phyloP scores from a whole-genome alignment of 2,329 filamentous ascomycete genomes.

The Neofusicoccum sp. region DNA sequence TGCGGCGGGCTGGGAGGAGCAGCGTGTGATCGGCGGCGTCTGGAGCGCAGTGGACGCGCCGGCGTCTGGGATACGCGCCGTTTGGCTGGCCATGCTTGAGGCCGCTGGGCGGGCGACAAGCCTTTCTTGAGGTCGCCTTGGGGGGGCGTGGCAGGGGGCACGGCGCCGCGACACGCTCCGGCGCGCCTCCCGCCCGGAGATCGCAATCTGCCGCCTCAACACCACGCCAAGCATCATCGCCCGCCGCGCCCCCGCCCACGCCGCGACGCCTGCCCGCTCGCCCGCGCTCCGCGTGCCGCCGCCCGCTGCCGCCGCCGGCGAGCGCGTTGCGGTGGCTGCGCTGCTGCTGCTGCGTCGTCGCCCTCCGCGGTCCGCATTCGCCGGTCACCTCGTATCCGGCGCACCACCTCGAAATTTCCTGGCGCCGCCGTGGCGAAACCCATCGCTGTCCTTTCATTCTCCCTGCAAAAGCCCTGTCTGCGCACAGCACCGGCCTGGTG shows the following conservation, averaged over 20 bases:
- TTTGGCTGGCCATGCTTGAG: constrained; percentile 4
- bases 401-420: background rate
- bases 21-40: background rate
- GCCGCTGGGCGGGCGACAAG: background rate
- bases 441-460: background rate
- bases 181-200: background rate
- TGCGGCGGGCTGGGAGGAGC: background rate
- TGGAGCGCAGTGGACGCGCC: background rate
- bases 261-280: background rate
- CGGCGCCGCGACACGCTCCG: background rate
- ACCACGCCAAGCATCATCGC: constrained; percentile 17
- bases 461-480: background rate
- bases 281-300: background rate
- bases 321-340: too few relatives aligned
- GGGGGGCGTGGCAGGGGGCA: background rate
- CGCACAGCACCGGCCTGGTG: background rate
- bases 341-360: background rate
- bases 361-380: background rate
- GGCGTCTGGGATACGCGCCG: background rate
- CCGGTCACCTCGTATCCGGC: constrained; percentile 3
- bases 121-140: constrained; percentile 4
- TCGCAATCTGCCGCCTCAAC: constrained; percentile 12
- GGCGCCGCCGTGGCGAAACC: background rate
- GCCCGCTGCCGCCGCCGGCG: background rate
- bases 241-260: background rate